A percentile compares a stretch with the other conserved stretches of the same genome.
Conservation (phyloP, 1,284 basidiomycete species). For the Athelia psychrophila region DNA sequence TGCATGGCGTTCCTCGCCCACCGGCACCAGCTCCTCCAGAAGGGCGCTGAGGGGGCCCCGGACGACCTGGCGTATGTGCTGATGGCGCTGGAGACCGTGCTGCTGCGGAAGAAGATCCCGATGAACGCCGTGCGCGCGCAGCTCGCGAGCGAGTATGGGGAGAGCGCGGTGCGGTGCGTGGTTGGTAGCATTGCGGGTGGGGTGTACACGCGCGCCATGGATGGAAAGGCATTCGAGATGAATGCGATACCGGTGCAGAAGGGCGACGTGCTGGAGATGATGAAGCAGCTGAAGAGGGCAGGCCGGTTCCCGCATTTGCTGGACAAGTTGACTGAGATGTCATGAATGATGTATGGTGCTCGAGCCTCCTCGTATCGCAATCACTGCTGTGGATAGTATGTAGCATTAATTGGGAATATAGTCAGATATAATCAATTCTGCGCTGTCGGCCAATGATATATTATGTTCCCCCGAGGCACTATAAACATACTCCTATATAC, state of each 20-base stretch:
- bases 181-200: constrained; percentile 4
- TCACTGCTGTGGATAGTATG: no score
- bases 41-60: constrained; percentile 8
- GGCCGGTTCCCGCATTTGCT: no score
- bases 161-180: constrained; percentile 5
- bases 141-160: constrained; percentile 8
- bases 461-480: no score
- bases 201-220: constrained; percentile 4
- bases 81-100: constrained; percentile 9
- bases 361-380: no score
- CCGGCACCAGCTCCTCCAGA: constrained; percentile 10
- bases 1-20: constrained; percentile 6
- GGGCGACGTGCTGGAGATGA: no score
- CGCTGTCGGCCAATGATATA: no score
- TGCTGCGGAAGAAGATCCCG: constrained; percentile 8
- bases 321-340: no score
- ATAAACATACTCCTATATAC: no score
- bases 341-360: no score
- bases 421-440: no score
- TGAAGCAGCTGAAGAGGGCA: no score
- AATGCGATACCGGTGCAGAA: constrained; percentile 5
- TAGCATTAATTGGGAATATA: no score
- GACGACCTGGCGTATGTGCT: constrained; percentile 13
- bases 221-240: constrained; percentile 5
- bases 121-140: constrained; percentile 10